Conservation (phyloP, 2,329 filamentous ascomycete species). For the Colletotrichum trifolii region DNA sequence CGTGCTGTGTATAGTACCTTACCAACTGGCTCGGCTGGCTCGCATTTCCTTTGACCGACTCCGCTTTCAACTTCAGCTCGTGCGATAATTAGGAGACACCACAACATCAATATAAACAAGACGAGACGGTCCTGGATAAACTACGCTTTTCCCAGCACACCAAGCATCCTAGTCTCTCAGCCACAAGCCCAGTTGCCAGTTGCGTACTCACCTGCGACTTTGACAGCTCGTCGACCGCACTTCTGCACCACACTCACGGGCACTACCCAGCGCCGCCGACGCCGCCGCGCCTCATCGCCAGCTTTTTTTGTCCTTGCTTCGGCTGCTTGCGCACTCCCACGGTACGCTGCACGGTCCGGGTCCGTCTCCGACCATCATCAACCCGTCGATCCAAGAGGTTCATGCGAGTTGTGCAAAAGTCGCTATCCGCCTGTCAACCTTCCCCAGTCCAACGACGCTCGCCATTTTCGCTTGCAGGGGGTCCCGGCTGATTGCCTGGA, state of each 20-base stretch:
- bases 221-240: conserved; percentile 28
- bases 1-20: not conserved
- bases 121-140: conserved; percentile 2
- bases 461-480: conserved; percentile 33
- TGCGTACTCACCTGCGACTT: conserved; percentile 29
- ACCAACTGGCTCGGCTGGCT: conserved; percentile 15
- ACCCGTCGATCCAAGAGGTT: conserved; percentile 20
- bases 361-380: conserved; percentile 20
- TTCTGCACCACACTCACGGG: not conserved
- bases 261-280: conserved; percentile 20
- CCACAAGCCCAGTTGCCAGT: conserved; percentile 28
- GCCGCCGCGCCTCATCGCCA: not conserved
- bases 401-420: conserved; percentile 24
- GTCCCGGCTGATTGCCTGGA: conserved; percentile 22
- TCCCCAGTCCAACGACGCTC: conserved; percentile 13
- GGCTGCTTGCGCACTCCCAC: conserved; percentile 23
- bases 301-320: conserved; percentile 19
- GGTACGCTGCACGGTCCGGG: conserved; percentile 7
- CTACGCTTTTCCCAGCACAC: not conserved
- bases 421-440: conserved; percentile 24
- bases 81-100: conserved; percentile 1
- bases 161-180: conserved; percentile 16
- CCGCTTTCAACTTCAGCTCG: conserved; percentile 14
- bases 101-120: conserved; percentile 14
- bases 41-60: not conserved